phyloP scores from a whole-genome alignment of 192 early-diverging fungal genomes.

The Entomortierella lignicola region DNA sequence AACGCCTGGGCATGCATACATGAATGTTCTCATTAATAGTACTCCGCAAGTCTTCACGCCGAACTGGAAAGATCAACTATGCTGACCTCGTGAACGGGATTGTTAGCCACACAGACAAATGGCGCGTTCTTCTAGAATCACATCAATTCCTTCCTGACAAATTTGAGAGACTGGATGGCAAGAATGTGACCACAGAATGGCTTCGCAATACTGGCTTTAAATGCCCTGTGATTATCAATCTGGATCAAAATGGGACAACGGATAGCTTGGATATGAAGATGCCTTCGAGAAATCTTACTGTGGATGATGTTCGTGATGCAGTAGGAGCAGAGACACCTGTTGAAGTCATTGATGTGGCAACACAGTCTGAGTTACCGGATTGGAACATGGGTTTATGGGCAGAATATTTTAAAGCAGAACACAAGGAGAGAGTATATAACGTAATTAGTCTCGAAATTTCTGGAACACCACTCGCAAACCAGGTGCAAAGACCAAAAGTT shows the following conservation, averaged over 20 bases:
- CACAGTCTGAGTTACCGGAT: constrained; percentile 80
- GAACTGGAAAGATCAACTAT: constrained; percentile 78
- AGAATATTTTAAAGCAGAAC: constrained; percentile 74
- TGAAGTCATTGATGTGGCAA: constrained; percentile 91
- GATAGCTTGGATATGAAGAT: constrained; percentile 86
- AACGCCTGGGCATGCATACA: too few species aligned
- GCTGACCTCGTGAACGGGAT: constrained; percentile 84
- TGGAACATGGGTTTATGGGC: constrained; percentile 91
- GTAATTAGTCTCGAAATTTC: constrained; percentile 92
- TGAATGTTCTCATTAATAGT: constrained; percentile 47
- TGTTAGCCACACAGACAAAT: constrained; percentile 83
- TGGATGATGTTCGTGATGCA: constrained; percentile 65
- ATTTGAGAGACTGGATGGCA: constrained; percentile 75
- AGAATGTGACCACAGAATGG: constrained; percentile 76
- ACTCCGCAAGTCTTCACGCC: constrained; percentile 69
- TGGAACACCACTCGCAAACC: constrained; percentile 71
- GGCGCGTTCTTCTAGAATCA: constrained; percentile 76
- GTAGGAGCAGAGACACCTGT: constrained; percentile 77
- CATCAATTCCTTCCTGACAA: constrained; percentile 73
- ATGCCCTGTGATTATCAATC: constrained; percentile 80
- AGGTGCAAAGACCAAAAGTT: constrained; percentile 78
- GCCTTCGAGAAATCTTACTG: constrained; percentile 71
- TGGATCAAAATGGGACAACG: constrained; percentile 38
- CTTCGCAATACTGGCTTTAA: constrained; percentile 70
- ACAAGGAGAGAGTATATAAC: constrained; percentile 82